Evolutionary conservation across 306 rosid species (phyloP), one percentile per base, ranked within the genome.

Genomic region (Astragalus membranaceus): DNA sequence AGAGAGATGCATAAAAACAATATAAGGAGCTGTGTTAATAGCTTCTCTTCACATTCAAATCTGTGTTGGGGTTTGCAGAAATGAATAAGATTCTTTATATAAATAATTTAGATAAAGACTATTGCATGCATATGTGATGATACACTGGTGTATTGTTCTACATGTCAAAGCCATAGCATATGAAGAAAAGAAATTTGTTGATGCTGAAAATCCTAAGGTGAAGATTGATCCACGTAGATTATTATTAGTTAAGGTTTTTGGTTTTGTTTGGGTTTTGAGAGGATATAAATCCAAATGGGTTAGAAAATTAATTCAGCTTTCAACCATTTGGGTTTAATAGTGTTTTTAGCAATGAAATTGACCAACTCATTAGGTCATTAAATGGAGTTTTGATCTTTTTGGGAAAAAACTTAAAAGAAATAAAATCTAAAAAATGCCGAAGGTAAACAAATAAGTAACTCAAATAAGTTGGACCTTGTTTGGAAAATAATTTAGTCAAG

Each of bases 1-100:
- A n/a, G n/a, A n/a, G n/a, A n/a, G n/a, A n/a, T n/a, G 89, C 85
- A 88, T 80, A 83, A 78, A 86, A 85, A 88, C 96, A 90, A 84
- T 77, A 70, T 2, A 80, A 82, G 80, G 54, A 86, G 88, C 94
- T 88, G 91, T 80, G 89, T 75, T 37, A 77, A 83, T 76, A 82
- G 91, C 85, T 75, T 82, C 88, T 47, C 82, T 80, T 80, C 94
- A 73, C 91, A 82, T 87, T 88, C 94, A 90, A 85, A 87, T 85
- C 93, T 82, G 87, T 82, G 88, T 85, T 84, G 87, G 89, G 72
- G 42, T 76, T 70, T 82, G 88, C 75, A 80, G 64, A 79, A 85
- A 76, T 80, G 72, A 75, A 81, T 72, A 39, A 84, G 90, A 87
- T 89, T 87, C 88, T 83, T 84, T 11, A 8, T 52, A 69, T 20